A percentile compares a stretch with the other conserved stretches of the same genome.
phyloP scores from a whole-genome alignment of 2,329 filamentous ascomycete species.

The Sarocladium strictum region DNA sequence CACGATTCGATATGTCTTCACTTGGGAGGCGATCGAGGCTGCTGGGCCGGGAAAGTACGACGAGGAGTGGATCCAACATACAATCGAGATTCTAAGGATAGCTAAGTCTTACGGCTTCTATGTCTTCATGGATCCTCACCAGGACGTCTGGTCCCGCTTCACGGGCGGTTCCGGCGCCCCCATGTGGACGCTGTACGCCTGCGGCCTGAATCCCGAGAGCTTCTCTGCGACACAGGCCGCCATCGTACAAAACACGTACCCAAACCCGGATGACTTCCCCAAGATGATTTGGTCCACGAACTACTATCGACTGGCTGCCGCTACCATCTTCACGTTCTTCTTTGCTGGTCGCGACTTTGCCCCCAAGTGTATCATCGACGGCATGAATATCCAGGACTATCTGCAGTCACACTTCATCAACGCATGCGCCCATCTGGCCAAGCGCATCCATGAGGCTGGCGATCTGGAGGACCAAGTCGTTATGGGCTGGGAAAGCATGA shows the following conservation, averaged over 20 bases:
- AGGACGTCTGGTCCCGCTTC: constrained; percentile 97
- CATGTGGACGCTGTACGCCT: constrained; percentile 96
- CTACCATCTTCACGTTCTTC: constrained; percentile 91
- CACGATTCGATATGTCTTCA: constrained; percentile 92
- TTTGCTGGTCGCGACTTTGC: constrained; percentile 89
- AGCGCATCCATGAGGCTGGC: constrained; percentile 81
- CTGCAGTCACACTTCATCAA: constrained; percentile 79
- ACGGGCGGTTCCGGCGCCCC: constrained; percentile 92
- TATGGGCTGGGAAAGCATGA: constrained; percentile 93
- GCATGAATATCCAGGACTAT: constrained; percentile 94
- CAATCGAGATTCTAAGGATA: constrained; percentile 74
- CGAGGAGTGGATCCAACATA: constrained; percentile 87
- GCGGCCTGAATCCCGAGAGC: constrained; percentile 78
- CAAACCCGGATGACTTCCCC: constrained; percentile 77
- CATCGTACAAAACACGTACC: constrained; percentile 90
- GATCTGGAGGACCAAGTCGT: constrained; percentile 82
- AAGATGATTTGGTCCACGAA: constrained; percentile 99
- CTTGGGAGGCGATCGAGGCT: constrained; percentile 98
- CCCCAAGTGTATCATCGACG: constrained; percentile 91
- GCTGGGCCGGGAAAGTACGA: constrained; percentile 88
- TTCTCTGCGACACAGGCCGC: constrained; percentile 87
- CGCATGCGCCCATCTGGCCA: constrained; percentile 75
- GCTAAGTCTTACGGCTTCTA: constrained; percentile 92
- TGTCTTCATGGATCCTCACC: constrained; percentile 97
- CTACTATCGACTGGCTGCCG: constrained; percentile 79